Base-by-base conservation (phyloP, 441 rosid species). In the Sinapis alba region DNA sequence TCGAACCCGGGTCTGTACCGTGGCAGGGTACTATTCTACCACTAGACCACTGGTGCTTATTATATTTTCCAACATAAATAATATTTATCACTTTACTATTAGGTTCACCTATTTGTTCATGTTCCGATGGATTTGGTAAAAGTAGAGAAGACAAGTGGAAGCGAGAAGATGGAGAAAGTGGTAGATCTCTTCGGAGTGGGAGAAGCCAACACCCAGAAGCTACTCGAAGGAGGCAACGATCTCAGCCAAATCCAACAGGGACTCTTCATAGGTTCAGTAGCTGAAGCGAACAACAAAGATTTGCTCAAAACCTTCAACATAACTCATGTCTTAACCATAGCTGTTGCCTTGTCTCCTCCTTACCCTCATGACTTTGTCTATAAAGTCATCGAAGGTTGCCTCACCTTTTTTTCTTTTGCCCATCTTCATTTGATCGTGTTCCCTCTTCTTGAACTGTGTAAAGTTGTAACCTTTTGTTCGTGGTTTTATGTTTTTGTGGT, bases 1-100 rank as follows among this genome's bases (percentile, higher is more conserved):
- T 89, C 94, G 95, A 93, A 90, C 97, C 90, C 94, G 87, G 90
- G 94, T 88, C 97, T 90, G 90, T 90, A 88, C 91, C 90, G 91
- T 91, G 93, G 97, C 93, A 95, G 93, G 93, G 92, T 91, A 95
- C 92, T 95, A 90, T 89, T 89, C 96, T 90, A 89, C 98, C 90
- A 88, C 97, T 87, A 88, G 97, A 89, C 97, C 94, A 90, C 93
- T 86, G 91, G 97, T 92, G 82, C 79, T 20, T 18, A 0, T 11
- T 43, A 3, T 43, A 1, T 4, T 2, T 13, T 38, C n/a, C n/a
- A n/a, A n/a, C n/a, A n/a, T n/a, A n/a, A n/a, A n/a, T n/a, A n/a
- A n/a, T n/a, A n/a, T n/a, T n/a, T n/a, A n/a, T n/a, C n/a, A n/a
- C n/a, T n/a, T n/a, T n/a, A n/a, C 27, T 24, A 24, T 32, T 32